phyloP scores from a whole-genome alignment of 2,329 filamentous ascomycete species.

The Byssoonygena ceratinophila region DNA sequence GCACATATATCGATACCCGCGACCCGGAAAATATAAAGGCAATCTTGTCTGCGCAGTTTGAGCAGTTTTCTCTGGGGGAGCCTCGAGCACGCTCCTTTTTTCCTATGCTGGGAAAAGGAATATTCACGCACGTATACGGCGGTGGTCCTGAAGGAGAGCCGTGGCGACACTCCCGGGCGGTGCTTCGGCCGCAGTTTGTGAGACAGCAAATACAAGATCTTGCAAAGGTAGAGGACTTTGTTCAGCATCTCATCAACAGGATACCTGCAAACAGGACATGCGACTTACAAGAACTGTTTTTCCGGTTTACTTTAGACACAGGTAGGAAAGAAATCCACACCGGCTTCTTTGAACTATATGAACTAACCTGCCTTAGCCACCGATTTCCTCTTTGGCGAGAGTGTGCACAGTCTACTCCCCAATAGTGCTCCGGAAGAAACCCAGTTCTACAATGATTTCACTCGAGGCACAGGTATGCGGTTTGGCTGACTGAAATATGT shows the following conservation, averaged over 20 bases:
- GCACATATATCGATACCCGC: slow-evolving; percentile 54
- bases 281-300: slow-evolving; percentile 67
- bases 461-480: slow-evolving; percentile 14
- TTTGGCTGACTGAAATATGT: too few relatives aligned
- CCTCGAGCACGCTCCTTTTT: slow-evolving; percentile 54
- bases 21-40: slow-evolving; percentile 89
- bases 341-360: not conserved
- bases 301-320: slow-evolving; percentile 67
- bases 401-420: slow-evolving; percentile 48
- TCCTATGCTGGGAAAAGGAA: slow-evolving; percentile 35
- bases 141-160: slow-evolving; percentile 40
- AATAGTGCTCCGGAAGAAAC: slow-evolving; percentile 43
- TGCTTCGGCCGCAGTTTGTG: slow-evolving; percentile 79
- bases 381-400: slow-evolving; percentile 72
- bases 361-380: slow-evolving; percentile 47
- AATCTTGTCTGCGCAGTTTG: slow-evolving; percentile 72
- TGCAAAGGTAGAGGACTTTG: slow-evolving; percentile 68
- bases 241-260: slow-evolving; percentile 61
- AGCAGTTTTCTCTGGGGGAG: slow-evolving; percentile 62
- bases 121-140: slow-evolving; percentile 27
- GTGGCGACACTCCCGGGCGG: slow-evolving; percentile 70
- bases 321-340: not conserved
- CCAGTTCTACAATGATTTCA: slow-evolving; percentile 27
- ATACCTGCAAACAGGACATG: slow-evolving; percentile 46
- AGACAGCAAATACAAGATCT: slow-evolving; percentile 75